phyloP scores from a whole-genome alignment of 345 rosid species.

The Rhizophora apiculata region DNA sequence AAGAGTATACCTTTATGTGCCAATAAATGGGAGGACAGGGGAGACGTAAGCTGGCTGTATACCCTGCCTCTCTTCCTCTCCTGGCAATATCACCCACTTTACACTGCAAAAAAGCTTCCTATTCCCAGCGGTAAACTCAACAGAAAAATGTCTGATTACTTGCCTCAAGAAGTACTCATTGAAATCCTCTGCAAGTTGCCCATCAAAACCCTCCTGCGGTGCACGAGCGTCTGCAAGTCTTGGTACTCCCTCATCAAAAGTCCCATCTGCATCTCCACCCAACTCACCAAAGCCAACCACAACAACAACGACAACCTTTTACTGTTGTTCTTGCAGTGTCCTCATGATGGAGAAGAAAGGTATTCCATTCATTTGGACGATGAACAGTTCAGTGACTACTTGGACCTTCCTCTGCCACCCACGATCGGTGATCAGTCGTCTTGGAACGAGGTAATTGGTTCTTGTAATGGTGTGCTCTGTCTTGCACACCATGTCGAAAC shows the following conservation, averaged over 20 bases:
- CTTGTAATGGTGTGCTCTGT: neutral
- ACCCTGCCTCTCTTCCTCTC: neutral
- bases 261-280: slow-evolving; percentile 8
- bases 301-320: too few species aligned
- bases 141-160: slow-evolving; percentile 2
- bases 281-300: neutral
- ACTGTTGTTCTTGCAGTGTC: too few species aligned
- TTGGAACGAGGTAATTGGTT: neutral
- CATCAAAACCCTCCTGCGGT: neutral
- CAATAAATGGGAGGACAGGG: too few species aligned
- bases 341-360: neutral
- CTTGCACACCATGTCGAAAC: neutral
- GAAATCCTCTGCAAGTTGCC: slow-evolving; percentile 10
- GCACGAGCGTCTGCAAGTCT: slow-evolving; percentile 10
- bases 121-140: neutral
- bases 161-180: neutral
- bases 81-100: neutral
- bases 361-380: slow-evolving; percentile 1
- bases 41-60: too few species aligned
- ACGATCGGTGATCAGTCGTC: neutral
- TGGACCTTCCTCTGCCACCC: neutral
- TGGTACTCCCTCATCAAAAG: slow-evolving; percentile 7
- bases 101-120: neutral
- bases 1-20: too few species aligned
- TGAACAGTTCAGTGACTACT: neutral